Evolutionary conservation across 768 basidiomycete genomes (phyloP).

Genomic region (Auriscalpium vulgare): DNA sequence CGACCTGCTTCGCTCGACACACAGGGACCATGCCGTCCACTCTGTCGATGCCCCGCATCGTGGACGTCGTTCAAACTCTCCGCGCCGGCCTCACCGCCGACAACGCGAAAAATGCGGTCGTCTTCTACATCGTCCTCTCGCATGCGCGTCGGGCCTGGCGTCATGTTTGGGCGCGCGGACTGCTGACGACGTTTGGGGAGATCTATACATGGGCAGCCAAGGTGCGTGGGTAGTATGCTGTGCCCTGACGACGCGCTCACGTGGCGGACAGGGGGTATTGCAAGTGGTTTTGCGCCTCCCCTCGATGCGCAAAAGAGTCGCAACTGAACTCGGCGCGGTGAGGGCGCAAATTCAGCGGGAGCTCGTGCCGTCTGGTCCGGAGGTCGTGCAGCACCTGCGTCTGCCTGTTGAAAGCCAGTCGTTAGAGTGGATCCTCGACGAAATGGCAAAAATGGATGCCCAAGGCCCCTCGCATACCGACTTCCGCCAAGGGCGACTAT

Average conservation of each 20-base stretch:
- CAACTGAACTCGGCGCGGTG: conserved; percentile 55
- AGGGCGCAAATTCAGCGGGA: conserved; percentile 57
- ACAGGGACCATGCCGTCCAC: conserved; percentile 1
- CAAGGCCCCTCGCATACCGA: conserved; percentile 38
- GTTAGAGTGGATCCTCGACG: conserved; percentile 63
- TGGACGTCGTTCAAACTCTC: conserved; percentile 2
- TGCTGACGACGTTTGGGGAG: conserved; percentile 40
- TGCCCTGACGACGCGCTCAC: background rate
- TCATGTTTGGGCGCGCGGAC: conserved; percentile 58
- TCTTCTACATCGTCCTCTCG: conserved; percentile 49
- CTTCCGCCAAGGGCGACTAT: conserved; percentile 69
- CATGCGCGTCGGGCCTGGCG: conserved; percentile 47
- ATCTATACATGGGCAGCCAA: conserved; percentile 44
- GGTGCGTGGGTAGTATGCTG: conserved; percentile 27
- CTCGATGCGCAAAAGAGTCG: conserved; percentile 48
- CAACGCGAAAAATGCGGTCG: conserved; percentile 45
- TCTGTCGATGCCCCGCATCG: conserved; percentile 5
- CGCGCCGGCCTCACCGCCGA: conserved; percentile 23
- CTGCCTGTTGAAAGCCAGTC: conserved; percentile 60
- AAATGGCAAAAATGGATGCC: conserved; percentile 76
- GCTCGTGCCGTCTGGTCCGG: conserved; percentile 56
- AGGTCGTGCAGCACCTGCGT: conserved; percentile 55
- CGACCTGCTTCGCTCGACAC: too few species aligned
- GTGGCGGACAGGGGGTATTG: conserved; percentile 38
- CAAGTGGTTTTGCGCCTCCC: conserved; percentile 57